Percentiles rank a stretch among this genome's conserved stretches.
These are phyloP conservation scores for Begonia peltatifolia DNA, from an alignment of 306 rosid genomes.

Conservation along the genomic window DNA sequence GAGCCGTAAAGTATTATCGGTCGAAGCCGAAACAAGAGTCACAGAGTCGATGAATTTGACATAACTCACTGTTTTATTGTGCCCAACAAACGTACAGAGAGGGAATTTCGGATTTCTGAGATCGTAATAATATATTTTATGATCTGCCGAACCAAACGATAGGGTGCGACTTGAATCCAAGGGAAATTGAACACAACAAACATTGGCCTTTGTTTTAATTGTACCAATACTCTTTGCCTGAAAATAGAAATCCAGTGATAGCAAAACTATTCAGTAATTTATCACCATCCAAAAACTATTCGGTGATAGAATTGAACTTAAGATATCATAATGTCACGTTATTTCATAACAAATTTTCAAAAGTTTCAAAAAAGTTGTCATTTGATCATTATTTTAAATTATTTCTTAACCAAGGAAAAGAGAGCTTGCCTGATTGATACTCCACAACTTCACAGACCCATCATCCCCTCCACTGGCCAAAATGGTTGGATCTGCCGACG, in stretches of 20 bases:
- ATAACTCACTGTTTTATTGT: constrained; percentile 83
- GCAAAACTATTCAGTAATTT: too few relatives aligned
- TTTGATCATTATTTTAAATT: too few relatives aligned
- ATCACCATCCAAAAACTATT: too few relatives aligned
- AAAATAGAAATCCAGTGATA: constrained; percentile 14
- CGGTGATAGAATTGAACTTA: too few relatives aligned
- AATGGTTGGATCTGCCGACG: constrained; percentile 89
- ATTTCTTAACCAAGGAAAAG: too few relatives aligned
- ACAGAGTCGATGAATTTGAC: constrained; percentile 61
- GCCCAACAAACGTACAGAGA: constrained; percentile 74
- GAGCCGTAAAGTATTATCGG: constrained; percentile 83
- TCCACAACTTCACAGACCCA: constrained; percentile 95
- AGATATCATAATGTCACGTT: too few relatives aligned
- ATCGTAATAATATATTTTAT: constrained; percentile 78
- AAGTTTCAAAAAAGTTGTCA: too few relatives aligned
- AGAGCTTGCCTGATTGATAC: constrained; percentile 96
- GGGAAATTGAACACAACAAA: constrained; percentile 93
- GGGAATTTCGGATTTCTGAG: constrained; percentile 64
- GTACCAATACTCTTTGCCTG: constrained; percentile 90
- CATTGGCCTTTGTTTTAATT: constrained; percentile 88
- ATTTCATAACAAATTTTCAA: too few relatives aligned
- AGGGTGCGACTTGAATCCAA: constrained; percentile 65
- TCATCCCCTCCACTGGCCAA: constrained; percentile 96
- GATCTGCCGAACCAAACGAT: constrained; percentile 97
- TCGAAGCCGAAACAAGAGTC: constrained; percentile 77